A percentile compares a stretch with the other conserved stretches of the same genome.
phyloP scores from a whole-genome alignment of 352 stramenopile species.

The Pythium monospermum region DNA sequence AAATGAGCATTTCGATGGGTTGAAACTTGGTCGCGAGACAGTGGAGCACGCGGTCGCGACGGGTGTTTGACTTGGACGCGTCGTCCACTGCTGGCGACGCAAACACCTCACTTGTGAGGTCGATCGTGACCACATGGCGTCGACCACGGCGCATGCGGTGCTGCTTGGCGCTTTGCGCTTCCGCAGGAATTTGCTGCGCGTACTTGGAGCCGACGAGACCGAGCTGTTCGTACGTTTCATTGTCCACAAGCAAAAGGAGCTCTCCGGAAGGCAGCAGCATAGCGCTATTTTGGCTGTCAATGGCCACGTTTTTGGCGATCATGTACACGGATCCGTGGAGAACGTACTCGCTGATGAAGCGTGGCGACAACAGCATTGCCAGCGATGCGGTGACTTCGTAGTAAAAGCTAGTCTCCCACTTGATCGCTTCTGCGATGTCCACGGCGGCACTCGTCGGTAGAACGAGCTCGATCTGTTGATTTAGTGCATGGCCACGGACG shows the following conservation, averaged over 20 bases:
- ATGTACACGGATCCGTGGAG: slow-evolving; percentile 49
- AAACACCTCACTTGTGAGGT: slow-evolving; percentile 48
- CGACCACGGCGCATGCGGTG: slow-evolving; percentile 19
- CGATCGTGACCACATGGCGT: slow-evolving; percentile 55
- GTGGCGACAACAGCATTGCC: slow-evolving; percentile 44
- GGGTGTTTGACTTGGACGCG: neutral
- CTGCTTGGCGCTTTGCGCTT: slow-evolving; percentile 19
- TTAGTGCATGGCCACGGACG: slow-evolving; percentile 42
- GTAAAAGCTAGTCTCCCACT: slow-evolving; percentile 81
- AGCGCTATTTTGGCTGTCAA: slow-evolving; percentile 57
- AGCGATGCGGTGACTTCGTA: slow-evolving; percentile 62
- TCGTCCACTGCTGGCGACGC: neutral
- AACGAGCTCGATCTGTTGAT: slow-evolving; percentile 71
- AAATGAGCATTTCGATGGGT: slow-evolving; percentile 68
- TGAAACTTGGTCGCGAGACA: slow-evolving; percentile 47
- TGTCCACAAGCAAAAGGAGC: slow-evolving; percentile 62
- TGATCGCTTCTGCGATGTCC: slow-evolving; percentile 38
- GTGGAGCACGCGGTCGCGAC: slow-evolving; percentile 34
- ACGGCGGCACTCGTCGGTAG: slow-evolving; percentile 33
- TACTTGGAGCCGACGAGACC: slow-evolving; percentile 67
- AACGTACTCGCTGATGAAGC: slow-evolving; percentile 64
- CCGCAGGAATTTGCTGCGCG: slow-evolving; percentile 24
- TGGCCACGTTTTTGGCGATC: slow-evolving; percentile 68
- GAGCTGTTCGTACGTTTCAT: slow-evolving; percentile 62
- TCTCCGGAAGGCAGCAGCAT: slow-evolving; percentile 63